These are phyloP conservation scores for Adansonia madagascariensis DNA, from an alignment of 441 rosid species.

Conservation along the genomic window DNA sequence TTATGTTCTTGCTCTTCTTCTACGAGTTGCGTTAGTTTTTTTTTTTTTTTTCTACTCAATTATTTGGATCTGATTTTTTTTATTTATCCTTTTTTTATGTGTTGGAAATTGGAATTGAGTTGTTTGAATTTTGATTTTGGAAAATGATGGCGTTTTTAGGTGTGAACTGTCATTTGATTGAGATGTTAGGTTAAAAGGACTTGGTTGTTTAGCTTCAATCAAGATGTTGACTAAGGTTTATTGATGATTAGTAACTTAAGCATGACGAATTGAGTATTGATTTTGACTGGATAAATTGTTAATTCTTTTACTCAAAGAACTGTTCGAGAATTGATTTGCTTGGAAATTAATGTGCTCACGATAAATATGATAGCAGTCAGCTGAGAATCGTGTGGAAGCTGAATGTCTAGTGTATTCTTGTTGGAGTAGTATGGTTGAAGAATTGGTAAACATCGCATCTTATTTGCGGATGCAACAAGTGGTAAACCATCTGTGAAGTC, in stretches of 20 bases:
- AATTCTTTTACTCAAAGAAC: not conserved
- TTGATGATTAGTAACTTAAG: constrained; percentile 6
- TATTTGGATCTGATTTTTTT: not conserved
- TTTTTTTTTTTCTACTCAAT: no score
- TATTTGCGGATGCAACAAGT: not conserved
- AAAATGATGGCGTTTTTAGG: not conserved
- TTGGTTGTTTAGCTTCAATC: not conserved
- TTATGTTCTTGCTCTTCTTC: constrained; percentile 93
- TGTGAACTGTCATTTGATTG: not conserved
- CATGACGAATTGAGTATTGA: not conserved
- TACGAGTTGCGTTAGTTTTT: constrained; percentile 29
- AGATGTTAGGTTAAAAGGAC: no score
- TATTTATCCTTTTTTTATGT: not conserved
- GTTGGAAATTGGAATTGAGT: not conserved
- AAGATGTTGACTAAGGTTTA: not conserved
- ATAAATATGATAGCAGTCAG: not conserved
- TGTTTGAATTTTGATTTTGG: not conserved
- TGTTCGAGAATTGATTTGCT: not conserved
- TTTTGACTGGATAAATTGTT: not conserved
- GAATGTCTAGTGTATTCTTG: not conserved
- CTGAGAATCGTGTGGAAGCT: not conserved
- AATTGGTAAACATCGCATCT: not conserved
- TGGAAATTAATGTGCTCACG: not conserved
- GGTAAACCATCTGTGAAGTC: not conserved
- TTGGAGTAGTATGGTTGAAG: not conserved